A percentile compares a stretch with the other conserved stretches of the same genome.
These are phyloP conservation scores for Corymbia citriodora DNA, from an alignment of 441 rosid species.

Conservation along the genomic window DNA sequence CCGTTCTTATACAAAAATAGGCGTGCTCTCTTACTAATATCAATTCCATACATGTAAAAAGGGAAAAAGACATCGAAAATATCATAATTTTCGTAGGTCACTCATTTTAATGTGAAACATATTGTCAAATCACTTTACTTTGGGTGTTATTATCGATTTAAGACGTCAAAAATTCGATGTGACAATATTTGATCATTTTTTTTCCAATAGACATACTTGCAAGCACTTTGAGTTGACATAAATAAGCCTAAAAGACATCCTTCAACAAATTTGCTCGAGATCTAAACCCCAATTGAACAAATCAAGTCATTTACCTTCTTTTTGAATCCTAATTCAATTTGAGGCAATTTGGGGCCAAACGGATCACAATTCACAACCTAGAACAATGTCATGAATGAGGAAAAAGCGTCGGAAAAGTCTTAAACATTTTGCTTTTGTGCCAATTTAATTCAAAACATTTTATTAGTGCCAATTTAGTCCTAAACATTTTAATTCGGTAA, in stretches of 20 bases:
- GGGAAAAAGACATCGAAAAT: too few species aligned
- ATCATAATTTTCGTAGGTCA: fast-evolving
- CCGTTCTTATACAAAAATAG: too few species aligned
- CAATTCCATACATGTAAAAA: too few species aligned
- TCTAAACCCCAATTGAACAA: background rate
- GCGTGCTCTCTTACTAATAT: too few species aligned
- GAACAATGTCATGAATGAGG: background rate
- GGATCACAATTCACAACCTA: background rate
- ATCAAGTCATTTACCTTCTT: background rate
- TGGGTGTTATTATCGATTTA: fast-evolving
- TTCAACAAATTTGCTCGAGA: background rate
- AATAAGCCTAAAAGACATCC: background rate
- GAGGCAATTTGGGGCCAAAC: background rate
- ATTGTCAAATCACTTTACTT: fast-evolving
- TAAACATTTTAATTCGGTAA: too few species aligned
- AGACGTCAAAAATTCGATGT: fast-evolving
- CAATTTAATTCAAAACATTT: too few species aligned
- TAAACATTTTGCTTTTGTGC: too few species aligned
- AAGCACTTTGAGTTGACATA: background rate
- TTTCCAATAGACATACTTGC: fast-evolving
- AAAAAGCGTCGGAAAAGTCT: too few species aligned
- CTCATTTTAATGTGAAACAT: fast-evolving
- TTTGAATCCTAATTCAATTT: background rate
- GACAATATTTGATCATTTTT: background rate
- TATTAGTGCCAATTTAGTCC: too few species aligned